These are phyloP conservation scores for Sugiyamaella qingdaonensis DNA, from an alignment of 805 yeast genomes.

Conservation along the genomic window DNA sequence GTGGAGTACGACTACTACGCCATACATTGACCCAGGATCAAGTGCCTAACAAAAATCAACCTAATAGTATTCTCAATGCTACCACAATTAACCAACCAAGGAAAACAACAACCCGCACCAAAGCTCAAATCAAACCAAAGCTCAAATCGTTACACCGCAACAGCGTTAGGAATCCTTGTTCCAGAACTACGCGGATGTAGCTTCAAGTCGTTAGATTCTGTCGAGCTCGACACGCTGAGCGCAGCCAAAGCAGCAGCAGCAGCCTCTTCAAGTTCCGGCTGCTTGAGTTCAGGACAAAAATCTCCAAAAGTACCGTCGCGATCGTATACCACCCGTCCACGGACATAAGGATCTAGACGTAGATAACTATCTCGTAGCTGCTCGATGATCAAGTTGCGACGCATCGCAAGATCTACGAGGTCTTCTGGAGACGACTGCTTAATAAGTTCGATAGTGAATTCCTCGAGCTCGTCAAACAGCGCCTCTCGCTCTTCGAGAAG, in stretches of 20 bases:
- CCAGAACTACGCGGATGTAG: neutral
- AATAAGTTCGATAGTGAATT: conserved; percentile 75
- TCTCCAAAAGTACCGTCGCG: conserved; percentile 57
- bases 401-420: conserved; percentile 47
- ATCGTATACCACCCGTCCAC: conserved; percentile 77
- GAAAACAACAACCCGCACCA: too few species aligned
- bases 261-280: conserved; percentile 11
- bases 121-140: too few species aligned
- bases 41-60: too few species aligned
- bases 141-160: neutral
- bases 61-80: too few species aligned
- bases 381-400: conserved; percentile 41
- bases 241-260: neutral
- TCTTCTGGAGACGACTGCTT: conserved; percentile 45
- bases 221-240: neutral
- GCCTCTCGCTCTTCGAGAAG: conserved; percentile 51
- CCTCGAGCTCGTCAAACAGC: conserved; percentile 51
- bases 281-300: conserved; percentile 25
- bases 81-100: neutral
- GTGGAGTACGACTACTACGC: too few species aligned
- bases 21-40: too few species aligned
- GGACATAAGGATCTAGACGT: conserved; percentile 70
- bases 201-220: neutral
- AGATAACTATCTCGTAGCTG: conserved; percentile 60
- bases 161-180: neutral